phyloP scores from a whole-genome alignment of 2,329 filamentous ascomycete species.

The Microsporum canis region DNA sequence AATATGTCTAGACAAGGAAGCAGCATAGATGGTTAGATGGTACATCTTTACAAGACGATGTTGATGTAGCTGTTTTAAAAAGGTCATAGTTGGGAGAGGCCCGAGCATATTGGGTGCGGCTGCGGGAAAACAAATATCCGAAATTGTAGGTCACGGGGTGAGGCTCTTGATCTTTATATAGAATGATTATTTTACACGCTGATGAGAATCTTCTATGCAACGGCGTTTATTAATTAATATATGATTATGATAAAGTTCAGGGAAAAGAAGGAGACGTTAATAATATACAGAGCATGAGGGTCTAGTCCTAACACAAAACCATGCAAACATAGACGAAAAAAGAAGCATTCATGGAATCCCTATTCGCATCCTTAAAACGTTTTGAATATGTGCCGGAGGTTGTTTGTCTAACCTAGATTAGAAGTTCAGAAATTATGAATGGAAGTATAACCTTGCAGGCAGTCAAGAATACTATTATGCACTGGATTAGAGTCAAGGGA shows the following conservation, averaged over 20 bases:
- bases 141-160: too few species aligned
- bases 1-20: too few species aligned
- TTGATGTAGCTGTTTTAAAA: too few species aligned
- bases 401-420: neutral
- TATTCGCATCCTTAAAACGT: neutral
- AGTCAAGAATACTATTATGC: slow-evolving; percentile 62
- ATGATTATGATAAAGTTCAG: neutral
- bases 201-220: neutral
- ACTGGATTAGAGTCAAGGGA: slow-evolving; percentile 55
- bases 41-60: too few species aligned
- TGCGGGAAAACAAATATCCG: too few species aligned
- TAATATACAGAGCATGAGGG: neutral
- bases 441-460: slow-evolving; percentile 74
- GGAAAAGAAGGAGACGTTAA: neutral
- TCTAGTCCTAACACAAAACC: neutral
- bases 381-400: neutral
- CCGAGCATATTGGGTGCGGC: too few species aligned
- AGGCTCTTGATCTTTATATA: too few species aligned
- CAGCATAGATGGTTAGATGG: too few species aligned
- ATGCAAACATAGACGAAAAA: neutral
- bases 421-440: slow-evolving; percentile 61
- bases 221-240: neutral
- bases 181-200: too few species aligned
- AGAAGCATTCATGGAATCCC: neutral
- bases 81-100: too few species aligned